Percentiles rank a stretch among this genome's conserved stretches.
Conservation (phyloP, 176 grass and related monocot genomes). For the Urochloa ruziziensis region DNA sequence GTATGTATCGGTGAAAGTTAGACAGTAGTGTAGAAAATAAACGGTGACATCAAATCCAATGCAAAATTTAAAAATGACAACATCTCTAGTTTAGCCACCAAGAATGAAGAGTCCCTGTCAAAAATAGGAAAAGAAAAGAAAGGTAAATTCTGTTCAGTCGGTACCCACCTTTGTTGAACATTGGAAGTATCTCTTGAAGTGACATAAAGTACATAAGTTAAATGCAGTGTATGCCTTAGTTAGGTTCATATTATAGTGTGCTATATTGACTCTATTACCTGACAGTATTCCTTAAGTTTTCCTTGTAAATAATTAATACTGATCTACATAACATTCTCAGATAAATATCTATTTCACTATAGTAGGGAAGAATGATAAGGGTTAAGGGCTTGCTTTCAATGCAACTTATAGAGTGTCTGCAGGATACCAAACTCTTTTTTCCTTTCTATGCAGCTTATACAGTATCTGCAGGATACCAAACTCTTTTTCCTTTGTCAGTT, state of each 20-base stretch:
- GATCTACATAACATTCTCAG: neutral
- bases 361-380: neutral
- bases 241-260: neutral
- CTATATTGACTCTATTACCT: neutral
- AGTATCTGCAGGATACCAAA: neutral
- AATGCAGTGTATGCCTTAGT: neutral
- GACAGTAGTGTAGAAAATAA: conserved; percentile 2
- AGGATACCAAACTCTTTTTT: too few species aligned
- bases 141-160: neutral
- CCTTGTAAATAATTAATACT: neutral
- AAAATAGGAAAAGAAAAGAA: neutral
- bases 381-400: too few species aligned
- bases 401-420: too few species aligned
- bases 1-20: neutral
- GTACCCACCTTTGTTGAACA: neutral
- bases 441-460: neutral
- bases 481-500: neutral
- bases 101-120: neutral
- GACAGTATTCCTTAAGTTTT: neutral
- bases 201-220: neutral
- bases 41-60: conserved; percentile 1
- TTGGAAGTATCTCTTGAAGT: neutral
- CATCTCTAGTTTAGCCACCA: neutral
- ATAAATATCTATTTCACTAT: neutral
- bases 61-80: conserved; percentile 1